Base-by-base conservation (phyloP, 176 grass and related monocot species). In the Alopecurus myosuroides region DNA sequence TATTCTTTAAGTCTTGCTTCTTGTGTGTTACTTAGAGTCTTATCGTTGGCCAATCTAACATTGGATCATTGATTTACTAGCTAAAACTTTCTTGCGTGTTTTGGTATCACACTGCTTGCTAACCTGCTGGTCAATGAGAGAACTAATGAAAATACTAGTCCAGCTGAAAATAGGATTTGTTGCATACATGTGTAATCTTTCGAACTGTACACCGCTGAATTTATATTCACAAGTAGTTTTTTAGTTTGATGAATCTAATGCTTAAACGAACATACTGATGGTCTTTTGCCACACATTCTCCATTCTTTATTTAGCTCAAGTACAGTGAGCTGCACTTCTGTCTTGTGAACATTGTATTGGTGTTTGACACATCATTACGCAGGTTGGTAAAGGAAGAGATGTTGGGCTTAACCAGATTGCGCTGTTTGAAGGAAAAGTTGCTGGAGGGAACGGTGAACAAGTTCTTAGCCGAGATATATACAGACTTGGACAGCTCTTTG, bases 361-460 rank as follows among this genome's bases (percentile, higher is more conserved):
- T 64, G 31, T 72, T 77, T 41, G 73, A 26, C 57, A 26, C 57
- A 73, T 88, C 62, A 35, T 77, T 49, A 56, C 86, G 72, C 70
- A 97, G 95, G 95, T 97, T 70, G 95, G 95, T 33, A 97, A 97
- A 84, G 95, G 95, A 73, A 88, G 95, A 86, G 92, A 97, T 73
- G 95, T 97, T 39, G 92, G 92, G 28, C 93, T 97, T 76, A 97
- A 97, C 88, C 95, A 94, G 82, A 97, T 97, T 77, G 95, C 95
- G 60, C 57, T 97, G 50, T 97, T 97, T 84, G 92, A 97, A 92
- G 95, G 95, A 86, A 97, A 97, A 92, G 92, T 97, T 86, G 95
- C 95, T 58, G 95, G 95, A 42, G 95, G 95, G 75, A 97, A 97
- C 22, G 95, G 90, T 41, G 95, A 97, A 89, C 95, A 97, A 97